These are phyloP conservation scores for Ophiocordyceps australis DNA, from an alignment of 2,329 filamentous ascomycete genomes.

Conservation along the genomic window DNA sequence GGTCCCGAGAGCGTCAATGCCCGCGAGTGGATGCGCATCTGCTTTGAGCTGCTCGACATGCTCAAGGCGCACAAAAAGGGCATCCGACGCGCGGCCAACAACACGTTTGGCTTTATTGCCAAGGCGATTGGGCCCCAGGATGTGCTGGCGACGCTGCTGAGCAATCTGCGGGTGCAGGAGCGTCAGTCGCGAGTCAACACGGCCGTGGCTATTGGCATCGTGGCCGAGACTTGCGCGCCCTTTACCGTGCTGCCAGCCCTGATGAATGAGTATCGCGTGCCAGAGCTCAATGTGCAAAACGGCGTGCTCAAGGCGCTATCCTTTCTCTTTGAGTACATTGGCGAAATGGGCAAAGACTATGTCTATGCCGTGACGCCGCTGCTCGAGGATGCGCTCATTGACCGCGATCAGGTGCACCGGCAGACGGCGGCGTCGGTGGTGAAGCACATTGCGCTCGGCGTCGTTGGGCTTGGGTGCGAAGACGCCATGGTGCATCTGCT, in stretches of 20 bases:
- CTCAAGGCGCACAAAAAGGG: slow-evolving; percentile 99
- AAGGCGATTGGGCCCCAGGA: slow-evolving; percentile 98
- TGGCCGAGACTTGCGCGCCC: slow-evolving; percentile 93
- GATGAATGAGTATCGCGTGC: slow-evolving; percentile 99
- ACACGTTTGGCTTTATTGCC: slow-evolving; percentile 98
- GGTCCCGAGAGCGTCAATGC: slow-evolving; percentile 94
- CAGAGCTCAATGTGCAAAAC: slow-evolving; percentile 96
- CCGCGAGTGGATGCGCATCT: slow-evolving; percentile 99
- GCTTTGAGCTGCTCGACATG: slow-evolving; percentile 97
- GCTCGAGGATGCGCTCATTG: slow-evolving; percentile 90
- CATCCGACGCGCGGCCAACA: slow-evolving; percentile 93
- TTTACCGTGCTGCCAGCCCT: slow-evolving; percentile 96
- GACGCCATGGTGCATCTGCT: slow-evolving; percentile 97
- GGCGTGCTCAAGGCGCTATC: slow-evolving; percentile 93
- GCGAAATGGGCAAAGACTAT: slow-evolving; percentile 99
- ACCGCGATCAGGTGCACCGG: slow-evolving; percentile 92
- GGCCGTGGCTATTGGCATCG: slow-evolving; percentile 93
- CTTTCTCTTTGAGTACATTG: slow-evolving; percentile 98
- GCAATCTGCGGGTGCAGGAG: slow-evolving; percentile 93
- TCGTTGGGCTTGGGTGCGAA: slow-evolving; percentile 94
- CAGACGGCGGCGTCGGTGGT: slow-evolving; percentile 94
- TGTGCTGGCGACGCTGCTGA: slow-evolving; percentile 84
- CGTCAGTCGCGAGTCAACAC: slow-evolving; percentile 97
- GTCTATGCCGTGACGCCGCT: slow-evolving; percentile 95
- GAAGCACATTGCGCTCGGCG: slow-evolving; percentile 92